Evolutionary conservation across 1,139 yeast genomes (phyloP), one percentile per base, ranked within the genome.

Genomic region (Keqinozyma sinolaborantium): DNA sequence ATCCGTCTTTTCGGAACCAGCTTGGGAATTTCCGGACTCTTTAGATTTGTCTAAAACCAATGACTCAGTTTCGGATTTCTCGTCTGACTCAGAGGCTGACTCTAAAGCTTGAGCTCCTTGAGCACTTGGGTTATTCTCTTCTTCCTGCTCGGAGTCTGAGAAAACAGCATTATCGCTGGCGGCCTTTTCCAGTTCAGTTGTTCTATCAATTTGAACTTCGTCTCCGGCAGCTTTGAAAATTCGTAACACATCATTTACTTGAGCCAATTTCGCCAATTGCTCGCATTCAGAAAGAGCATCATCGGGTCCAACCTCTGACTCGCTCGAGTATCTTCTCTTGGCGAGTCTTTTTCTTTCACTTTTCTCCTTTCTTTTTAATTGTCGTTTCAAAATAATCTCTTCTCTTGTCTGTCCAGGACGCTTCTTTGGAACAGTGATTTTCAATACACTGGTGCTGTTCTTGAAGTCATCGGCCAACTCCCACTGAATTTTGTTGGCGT

Each of bases 381-480:
- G 6, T 14, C 32, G 30, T 14, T 14, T 14, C 12, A 16, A 12
- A n/a, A 26, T 9, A 13, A 26, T 26, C 10, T 26, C 28, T 13
- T 26, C 28, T 11, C 28, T 12, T 7, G 21, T 10, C 10, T 7
- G 10, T 10, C 10, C 10, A 10, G 10, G 10, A 7, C 10, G 30
- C 20, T 12, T 31, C 16, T 31, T 31, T 6, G 33, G 31, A 25
- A 31, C 18, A n/a, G 7, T 15, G 9, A 31, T 26, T 10, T 14
- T 26, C 21, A 26, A 19, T 5, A 15, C 9, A 8, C 23, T 18
- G 13, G 15, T 23, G 16, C 14, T 3, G 13, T 14, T 6, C 7
- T 16, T 10, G 10, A 16, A 4, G 5, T n/a, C 9, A 18, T 18
- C 21, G 10, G 21, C 21, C 18, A 13, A 8, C 5, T 15, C 7